These are phyloP conservation scores for Phytophthora sp. DNA, from an alignment of 352 stramenopile species.

Conservation along the genomic window DNA sequence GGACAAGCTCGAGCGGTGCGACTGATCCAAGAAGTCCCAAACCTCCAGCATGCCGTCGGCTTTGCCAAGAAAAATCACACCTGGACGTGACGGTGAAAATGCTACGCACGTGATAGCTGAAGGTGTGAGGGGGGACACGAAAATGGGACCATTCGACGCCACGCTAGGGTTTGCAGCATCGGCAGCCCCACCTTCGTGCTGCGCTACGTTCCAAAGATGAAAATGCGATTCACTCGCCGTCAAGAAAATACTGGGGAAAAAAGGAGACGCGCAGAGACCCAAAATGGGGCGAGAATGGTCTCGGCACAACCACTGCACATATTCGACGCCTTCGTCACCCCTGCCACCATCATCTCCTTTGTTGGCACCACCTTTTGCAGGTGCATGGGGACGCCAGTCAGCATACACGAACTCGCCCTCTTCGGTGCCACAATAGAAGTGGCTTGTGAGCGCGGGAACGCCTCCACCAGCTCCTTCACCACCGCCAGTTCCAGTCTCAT, in stretches of 20 bases:
- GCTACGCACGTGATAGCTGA: slow-evolving; percentile 82
- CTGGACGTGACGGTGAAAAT: slow-evolving; percentile 90
- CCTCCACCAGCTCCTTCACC: slow-evolving; percentile 8
- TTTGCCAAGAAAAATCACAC: slow-evolving; percentile 89
- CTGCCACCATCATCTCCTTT: slow-evolving; percentile 46
- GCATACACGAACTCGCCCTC: slow-evolving; percentile 92
- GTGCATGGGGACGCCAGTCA: slow-evolving; percentile 86
- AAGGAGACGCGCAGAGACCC: slow-evolving; percentile 85
- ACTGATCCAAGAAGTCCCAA: slow-evolving; percentile 95
- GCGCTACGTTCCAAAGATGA: slow-evolving; percentile 92
- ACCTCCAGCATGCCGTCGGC: slow-evolving; percentile 91
- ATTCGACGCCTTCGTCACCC: slow-evolving; percentile 77
- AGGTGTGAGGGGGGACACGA: slow-evolving; percentile 83
- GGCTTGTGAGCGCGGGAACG: slow-evolving; percentile 46
- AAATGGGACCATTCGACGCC: slow-evolving; percentile 78
- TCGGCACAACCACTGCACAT: slow-evolving; percentile 90
- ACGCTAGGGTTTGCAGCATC: background rate
- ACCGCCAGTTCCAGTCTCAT: slow-evolving; percentile 41
- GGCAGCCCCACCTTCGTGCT: slow-evolving; percentile 22
- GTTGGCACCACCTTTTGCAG: slow-evolving; percentile 27
- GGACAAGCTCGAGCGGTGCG: slow-evolving; percentile 81
- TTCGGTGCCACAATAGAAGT: slow-evolving; percentile 86
- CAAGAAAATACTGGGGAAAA: slow-evolving; percentile 91
- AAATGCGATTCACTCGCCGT: slow-evolving; percentile 91
- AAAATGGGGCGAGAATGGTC: slow-evolving; percentile 90